Percentiles rank a stretch among this genome's conserved stretches.
Conservation (phyloP, 2,329 filamentous ascomycete genomes). For the Fusarium piperis region DNA sequence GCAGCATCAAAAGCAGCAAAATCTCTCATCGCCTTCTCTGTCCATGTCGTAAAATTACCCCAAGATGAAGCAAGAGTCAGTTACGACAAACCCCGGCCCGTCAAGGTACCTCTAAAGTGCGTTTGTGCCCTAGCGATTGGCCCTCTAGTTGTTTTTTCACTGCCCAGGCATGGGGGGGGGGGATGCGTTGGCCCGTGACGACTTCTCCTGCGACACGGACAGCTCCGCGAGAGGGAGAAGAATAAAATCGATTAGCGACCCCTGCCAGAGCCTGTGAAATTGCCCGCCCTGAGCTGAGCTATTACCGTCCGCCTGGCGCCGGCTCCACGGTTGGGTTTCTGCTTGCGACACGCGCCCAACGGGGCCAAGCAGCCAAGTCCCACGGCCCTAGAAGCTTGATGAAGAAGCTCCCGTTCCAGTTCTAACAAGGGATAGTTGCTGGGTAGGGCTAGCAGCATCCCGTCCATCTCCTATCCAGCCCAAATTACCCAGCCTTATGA, state of each 20-base stretch:
- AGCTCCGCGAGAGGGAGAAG: background rate
- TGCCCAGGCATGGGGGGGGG: background rate
- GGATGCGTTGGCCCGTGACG: conserved; percentile 4
- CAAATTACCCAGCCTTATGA: background rate
- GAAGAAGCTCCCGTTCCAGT: background rate
- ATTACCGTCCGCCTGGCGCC: conserved; percentile 9
- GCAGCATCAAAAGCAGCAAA: background rate
- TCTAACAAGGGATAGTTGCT: background rate
- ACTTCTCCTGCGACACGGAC: background rate
- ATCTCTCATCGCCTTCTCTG: background rate
- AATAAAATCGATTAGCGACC: background rate
- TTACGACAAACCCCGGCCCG: background rate
- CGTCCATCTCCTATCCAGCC: background rate
- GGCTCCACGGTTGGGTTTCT: conserved; percentile 31
- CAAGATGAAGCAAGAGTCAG: conserved; percentile 22
- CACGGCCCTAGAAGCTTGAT: conserved; percentile 2
- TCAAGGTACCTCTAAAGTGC: conserved; percentile 12
- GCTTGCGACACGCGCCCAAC: conserved; percentile 14
- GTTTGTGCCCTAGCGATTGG: conserved; percentile 33
- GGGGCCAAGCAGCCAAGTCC: background rate
- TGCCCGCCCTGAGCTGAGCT: conserved; percentile 20
- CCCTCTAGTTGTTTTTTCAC: conserved; percentile 4
- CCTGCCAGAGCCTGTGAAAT: background rate
- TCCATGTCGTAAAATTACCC: conserved; percentile 11
- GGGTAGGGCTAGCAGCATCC: background rate